phyloP scores from a whole-genome alignment of 2,329 filamentous ascomycete species.

The Chaetothyriales sp. region DNA sequence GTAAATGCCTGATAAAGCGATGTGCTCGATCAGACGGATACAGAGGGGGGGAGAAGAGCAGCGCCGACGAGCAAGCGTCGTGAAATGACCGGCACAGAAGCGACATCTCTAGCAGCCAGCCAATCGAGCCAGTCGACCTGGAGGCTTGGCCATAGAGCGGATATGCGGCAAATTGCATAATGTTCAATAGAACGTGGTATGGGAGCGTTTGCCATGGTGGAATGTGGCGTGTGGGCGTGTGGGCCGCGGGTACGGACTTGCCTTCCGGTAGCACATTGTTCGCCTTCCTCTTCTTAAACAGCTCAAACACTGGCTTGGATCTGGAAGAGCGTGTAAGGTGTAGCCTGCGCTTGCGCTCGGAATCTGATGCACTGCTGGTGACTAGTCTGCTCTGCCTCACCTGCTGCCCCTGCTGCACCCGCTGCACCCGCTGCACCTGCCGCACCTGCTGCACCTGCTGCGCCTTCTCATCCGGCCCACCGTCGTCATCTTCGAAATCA shows the following conservation, averaged over 20 bases:
- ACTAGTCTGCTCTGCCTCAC: neutral
- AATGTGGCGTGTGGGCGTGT: constrained; percentile 20
- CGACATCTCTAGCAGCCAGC: constrained; percentile 54
- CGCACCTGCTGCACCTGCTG: neutral
- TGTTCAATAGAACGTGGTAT: constrained; percentile 54
- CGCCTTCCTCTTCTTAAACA: neutral
- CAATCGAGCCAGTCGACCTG: constrained; percentile 31
- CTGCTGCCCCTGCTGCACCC: too few relatives aligned
- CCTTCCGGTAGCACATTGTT: neutral
- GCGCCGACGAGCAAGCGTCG: constrained; percentile 58
- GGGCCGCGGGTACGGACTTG: neutral
- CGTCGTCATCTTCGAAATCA: neutral
- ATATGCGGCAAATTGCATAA: constrained; percentile 55
- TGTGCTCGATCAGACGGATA: constrained; percentile 38
- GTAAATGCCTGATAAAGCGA: constrained; percentile 40
- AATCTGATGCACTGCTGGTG: neutral
- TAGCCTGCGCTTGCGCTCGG: neutral
- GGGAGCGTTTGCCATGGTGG: constrained; percentile 50
- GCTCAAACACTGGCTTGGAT: neutral
- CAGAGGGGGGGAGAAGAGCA: constrained; percentile 59
- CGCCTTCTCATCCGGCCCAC: neutral
- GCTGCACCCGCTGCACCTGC: neutral
- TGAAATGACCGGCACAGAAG: constrained; percentile 50
- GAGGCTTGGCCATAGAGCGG: constrained; percentile 40
- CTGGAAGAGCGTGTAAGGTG: neutral